Base-by-base conservation (phyloP, 2,329 filamentous ascomycete genomes). In the Akanthomyces lecanii region DNA sequence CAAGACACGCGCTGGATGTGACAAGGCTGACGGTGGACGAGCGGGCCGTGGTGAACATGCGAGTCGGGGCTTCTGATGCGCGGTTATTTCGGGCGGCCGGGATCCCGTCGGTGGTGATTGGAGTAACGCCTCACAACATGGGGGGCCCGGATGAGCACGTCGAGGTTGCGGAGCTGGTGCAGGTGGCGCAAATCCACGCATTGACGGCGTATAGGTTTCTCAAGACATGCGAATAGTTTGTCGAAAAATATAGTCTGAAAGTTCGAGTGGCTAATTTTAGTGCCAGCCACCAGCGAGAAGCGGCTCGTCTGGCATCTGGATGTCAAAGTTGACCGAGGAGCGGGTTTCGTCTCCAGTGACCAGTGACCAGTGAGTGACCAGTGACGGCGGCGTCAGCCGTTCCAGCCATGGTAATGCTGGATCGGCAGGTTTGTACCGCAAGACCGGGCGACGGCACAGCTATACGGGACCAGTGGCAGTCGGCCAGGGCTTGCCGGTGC, bases 91-190 rank as follows among this genome's bases (percentile, higher is more conserved):
- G 63, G 18, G 33, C 33, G 14, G 38, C 53, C 4, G 55, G 61
- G 16, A 62, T 66, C 7, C 65, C 65, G 21, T 63, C 63, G 8
- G 65, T 66, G 38, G 60, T 65, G 14, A 60, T 64, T 44, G 65
- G 65, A 21, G 38, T 65, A 33, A 66, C 63, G 40, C 65, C 65
- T 16, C 55, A 57, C 36, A 64, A 64, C 50, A 66, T 66, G 63
- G 65, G 65, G 23, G 65, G 45, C 1, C 45, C 60, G 25, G 63
- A 66, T 40, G 65, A 66, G 51, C 52, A 63, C 42, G 51, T 66
- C 12, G 40, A 56, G 28, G 47, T 61, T 28, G 51, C 40, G 6
- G 65, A 66, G 59, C 60, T 63, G 11, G 36, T 42, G 16, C 65
- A 66, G 47, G 44, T 66, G n/a, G 58, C 65, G 21, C 61, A 66